Evolutionary conservation across 805 yeast genomes (phyloP).

Genomic region (Yamadazyma olivae): DNA sequence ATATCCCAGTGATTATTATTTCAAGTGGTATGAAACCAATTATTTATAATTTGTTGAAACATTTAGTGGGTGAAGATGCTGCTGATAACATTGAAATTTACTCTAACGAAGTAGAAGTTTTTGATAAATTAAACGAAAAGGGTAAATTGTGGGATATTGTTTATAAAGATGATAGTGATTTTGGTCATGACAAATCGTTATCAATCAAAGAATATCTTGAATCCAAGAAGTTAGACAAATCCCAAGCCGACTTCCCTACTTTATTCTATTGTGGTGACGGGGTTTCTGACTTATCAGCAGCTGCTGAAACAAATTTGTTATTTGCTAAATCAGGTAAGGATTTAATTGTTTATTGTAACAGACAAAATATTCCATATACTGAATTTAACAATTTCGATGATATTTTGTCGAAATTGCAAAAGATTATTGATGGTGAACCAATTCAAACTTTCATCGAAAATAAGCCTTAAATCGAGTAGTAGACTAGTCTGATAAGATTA

Average conservation of each 20-base stretch:
- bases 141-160: constrained; percentile 75
- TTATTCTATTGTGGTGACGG: constrained; percentile 98
- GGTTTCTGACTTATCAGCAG: constrained; percentile 91
- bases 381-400: constrained; percentile 78
- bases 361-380: constrained; percentile 78
- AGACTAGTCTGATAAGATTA: too few relatives aligned
- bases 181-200: constrained; percentile 93
- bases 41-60: constrained; percentile 70
- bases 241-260: constrained; percentile 41
- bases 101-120: constrained; percentile 66
- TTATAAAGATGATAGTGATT: constrained; percentile 79
- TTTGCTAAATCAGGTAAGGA: constrained; percentile 95
- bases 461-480: too few relatives aligned
- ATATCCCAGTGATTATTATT: constrained; percentile 82
- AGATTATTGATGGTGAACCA: constrained; percentile 41
- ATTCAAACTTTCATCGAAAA: constrained; percentile 25
- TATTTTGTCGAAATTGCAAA: constrained; percentile 60
- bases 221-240: constrained; percentile 22
- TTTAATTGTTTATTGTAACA: constrained; percentile 76
- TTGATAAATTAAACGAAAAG: constrained; percentile 28
- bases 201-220: constrained; percentile 58
- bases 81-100: constrained; percentile 71
- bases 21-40: constrained; percentile 94
- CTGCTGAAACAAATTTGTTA: constrained; percentile 87
- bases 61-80: constrained; percentile 76